These are phyloP conservation scores for Microcyclosporella mali DNA, from an alignment of 2,329 filamentous ascomycete species.

Conservation along the genomic window DNA sequence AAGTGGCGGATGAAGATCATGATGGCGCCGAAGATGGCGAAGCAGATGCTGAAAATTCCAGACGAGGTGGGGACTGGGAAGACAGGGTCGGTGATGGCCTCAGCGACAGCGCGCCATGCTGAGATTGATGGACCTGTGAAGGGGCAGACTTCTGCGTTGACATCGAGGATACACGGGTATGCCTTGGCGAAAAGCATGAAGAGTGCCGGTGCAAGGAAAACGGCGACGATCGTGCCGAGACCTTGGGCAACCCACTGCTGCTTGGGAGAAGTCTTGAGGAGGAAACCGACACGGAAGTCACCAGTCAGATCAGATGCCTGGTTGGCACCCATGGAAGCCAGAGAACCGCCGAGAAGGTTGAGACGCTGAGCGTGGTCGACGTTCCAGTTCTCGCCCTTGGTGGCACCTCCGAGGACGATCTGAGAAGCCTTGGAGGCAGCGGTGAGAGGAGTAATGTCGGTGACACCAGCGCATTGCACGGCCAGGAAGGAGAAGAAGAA, in stretches of 20 bases:
- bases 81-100: slow-evolving; percentile 53
- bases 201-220: slow-evolving; percentile 61
- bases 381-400: slow-evolving; percentile 48
- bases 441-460: slow-evolving; percentile 58
- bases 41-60: slow-evolving; percentile 53
- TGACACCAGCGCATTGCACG: slow-evolving; percentile 50
- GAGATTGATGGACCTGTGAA: slow-evolving; percentile 59
- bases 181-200: slow-evolving; percentile 63
- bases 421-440: slow-evolving; percentile 63
- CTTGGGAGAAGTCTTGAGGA: slow-evolving; percentile 58
- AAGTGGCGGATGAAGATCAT: slow-evolving; percentile 53
- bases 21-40: slow-evolving; percentile 46
- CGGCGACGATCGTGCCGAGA: slow-evolving; percentile 56
- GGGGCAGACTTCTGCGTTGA: slow-evolving; percentile 45
- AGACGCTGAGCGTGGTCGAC: slow-evolving; percentile 53
- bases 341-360: slow-evolving; percentile 58
- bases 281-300: slow-evolving; percentile 63
- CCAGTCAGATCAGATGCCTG: slow-evolving; percentile 47
- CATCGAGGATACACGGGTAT: slow-evolving; percentile 60
- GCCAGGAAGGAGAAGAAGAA: slow-evolving; percentile 58
- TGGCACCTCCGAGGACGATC: slow-evolving; percentile 61
- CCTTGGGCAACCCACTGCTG: slow-evolving; percentile 63
- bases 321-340: slow-evolving; percentile 36
- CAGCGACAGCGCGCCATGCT: slow-evolving; percentile 61
- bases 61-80: slow-evolving; percentile 51